Evolutionary conservation across 2,329 filamentous ascomycete species (phyloP).

Genomic region (Colletotrichum coccodes): DNA sequence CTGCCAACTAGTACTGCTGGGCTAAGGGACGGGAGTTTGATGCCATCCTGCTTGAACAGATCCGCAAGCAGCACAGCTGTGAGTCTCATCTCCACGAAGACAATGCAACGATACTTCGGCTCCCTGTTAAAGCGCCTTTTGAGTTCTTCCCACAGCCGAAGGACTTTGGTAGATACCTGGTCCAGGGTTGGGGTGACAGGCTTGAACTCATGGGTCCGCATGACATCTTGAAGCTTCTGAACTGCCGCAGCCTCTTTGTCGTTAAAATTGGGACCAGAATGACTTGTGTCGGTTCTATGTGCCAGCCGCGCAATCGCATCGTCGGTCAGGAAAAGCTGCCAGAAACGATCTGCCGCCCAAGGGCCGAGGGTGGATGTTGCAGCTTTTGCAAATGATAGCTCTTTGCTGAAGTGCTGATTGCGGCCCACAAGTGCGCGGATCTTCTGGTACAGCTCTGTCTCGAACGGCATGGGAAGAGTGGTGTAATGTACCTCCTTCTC

Average conservation of each 20-base stretch:
- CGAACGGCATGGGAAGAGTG: constrained; percentile 58
- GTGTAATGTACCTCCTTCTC: constrained; percentile 58
- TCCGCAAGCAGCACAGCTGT: constrained; percentile 80
- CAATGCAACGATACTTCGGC: constrained; percentile 77
- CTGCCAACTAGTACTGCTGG: constrained; percentile 64
- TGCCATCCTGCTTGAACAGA: constrained; percentile 66
- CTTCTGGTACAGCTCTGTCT: constrained; percentile 72
- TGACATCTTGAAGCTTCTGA: constrained; percentile 64
- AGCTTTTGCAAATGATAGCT: constrained; percentile 68
- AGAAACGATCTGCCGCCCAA: constrained; percentile 88
- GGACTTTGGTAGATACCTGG: constrained; percentile 78
- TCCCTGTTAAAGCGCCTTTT: constrained; percentile 68
- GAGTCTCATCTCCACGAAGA: constrained; percentile 85
- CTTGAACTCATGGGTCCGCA: constrained; percentile 61
- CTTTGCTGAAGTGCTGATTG: constrained; percentile 59
- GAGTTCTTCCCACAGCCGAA: constrained; percentile 70
- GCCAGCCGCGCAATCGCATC: constrained; percentile 71
- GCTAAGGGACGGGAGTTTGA: constrained; percentile 68
- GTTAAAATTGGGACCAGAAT: constrained; percentile 42
- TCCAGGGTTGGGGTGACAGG: constrained; percentile 41
- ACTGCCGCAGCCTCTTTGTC: constrained; percentile 67
- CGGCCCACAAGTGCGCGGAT: constrained; percentile 58
- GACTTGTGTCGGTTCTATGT: constrained; percentile 53
- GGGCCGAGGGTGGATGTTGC: constrained; percentile 76
- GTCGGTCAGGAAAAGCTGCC: constrained; percentile 76